Percentiles rank a stretch among this genome's conserved stretches.
Conservation (phyloP, 768 basidiomycete genomes). For the Russula brevipes region DNA sequence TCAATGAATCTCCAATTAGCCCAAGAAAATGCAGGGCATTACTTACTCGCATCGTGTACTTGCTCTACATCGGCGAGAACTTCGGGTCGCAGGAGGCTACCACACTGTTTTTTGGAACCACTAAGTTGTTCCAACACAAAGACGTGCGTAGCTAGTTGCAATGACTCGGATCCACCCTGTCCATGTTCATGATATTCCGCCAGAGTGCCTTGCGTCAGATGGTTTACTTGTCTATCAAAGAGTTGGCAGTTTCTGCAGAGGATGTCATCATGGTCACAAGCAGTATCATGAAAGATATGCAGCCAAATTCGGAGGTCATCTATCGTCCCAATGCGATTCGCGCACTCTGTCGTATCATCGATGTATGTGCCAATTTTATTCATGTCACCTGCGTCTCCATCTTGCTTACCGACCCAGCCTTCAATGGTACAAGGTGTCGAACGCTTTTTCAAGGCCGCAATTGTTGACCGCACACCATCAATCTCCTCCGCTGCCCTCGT, state of each 20-base stretch:
- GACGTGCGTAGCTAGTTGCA: conserved; percentile 60
- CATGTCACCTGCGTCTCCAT: conserved; percentile 15
- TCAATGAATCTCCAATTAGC: conserved; percentile 99
- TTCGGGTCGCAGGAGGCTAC: conserved; percentile 96
- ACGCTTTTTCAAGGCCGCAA: conserved; percentile 98
- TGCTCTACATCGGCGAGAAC: conserved; percentile 93
- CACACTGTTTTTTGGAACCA: conserved; percentile 96
- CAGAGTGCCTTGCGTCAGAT: conserved; percentile 94
- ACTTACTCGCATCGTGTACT: conserved; percentile 92
- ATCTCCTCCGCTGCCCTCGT: conserved; percentile 96
- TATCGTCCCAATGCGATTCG: conserved; percentile 98
- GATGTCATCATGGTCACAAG: conserved; percentile 99
- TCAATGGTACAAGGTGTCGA: conserved; percentile 99
- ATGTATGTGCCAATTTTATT: conserved; percentile 54
- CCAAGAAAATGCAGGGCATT: conserved; percentile 95
- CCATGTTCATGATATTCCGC: conserved; percentile 16
- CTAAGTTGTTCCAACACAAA: conserved; percentile 98
- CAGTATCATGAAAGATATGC: conserved; percentile 99
- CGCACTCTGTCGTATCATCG: conserved; percentile 92
- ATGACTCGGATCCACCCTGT: background rate
- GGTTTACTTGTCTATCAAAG: conserved; percentile 98
- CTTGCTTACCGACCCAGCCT: conserved; percentile 48
- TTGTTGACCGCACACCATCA: conserved; percentile 92
- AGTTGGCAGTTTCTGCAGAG: conserved; percentile 90
- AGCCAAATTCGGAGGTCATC: conserved; percentile 96